These are phyloP conservation scores for Ganoderma meredithae DNA, from an alignment of 1,284 basidiomycete genomes.

Conservation along the genomic window DNA sequence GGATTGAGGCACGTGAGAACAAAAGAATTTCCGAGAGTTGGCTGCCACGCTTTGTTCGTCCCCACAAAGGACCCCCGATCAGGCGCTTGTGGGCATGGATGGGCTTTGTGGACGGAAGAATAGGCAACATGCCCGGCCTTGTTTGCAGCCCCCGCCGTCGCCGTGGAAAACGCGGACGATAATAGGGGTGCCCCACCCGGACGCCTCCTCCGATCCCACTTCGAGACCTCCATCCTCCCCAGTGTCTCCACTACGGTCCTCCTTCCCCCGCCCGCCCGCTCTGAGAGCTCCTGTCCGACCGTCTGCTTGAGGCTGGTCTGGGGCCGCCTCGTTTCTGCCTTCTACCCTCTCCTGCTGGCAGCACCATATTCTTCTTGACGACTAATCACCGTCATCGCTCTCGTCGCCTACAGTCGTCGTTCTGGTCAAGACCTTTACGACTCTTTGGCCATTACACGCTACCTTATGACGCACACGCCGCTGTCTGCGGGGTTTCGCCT, in stretches of 20 bases:
- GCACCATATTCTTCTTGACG: conserved; percentile 8
- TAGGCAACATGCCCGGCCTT: conserved; percentile 10
- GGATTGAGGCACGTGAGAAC: conserved; percentile 29
- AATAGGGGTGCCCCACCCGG: conserved; percentile 11
- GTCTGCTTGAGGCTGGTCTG: conserved; percentile 22
- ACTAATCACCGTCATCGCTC: conserved; percentile 1
- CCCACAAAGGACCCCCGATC: conserved; percentile 10
- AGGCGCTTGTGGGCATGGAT: not conserved
- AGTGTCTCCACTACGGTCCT: conserved; percentile 13
- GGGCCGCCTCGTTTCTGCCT: conserved; percentile 14
- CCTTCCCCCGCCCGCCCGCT: conserved; percentile 10
- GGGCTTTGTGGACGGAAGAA: conserved; percentile 20
- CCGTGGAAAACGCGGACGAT: conserved; percentile 14
- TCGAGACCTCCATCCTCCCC: conserved; percentile 22
- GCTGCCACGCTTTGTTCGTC: conserved; percentile 17
- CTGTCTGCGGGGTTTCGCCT: conserved; percentile 49
- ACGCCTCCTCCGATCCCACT: conserved; percentile 9
- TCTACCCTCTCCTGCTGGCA: conserved; percentile 21
- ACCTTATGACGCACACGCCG: conserved; percentile 45
- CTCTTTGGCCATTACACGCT: not conserved
- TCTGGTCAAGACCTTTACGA: conserved; percentile 8
- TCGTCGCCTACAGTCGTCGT: not conserved
- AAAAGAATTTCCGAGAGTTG: not conserved
- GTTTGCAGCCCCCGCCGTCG: conserved; percentile 4
- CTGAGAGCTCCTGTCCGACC: conserved; percentile 17